Percentiles rank a stretch among this genome's conserved stretches.
Evolutionary conservation across 768 basidiomycete genomes (phyloP).

Genomic region (Suillus placidus): DNA sequence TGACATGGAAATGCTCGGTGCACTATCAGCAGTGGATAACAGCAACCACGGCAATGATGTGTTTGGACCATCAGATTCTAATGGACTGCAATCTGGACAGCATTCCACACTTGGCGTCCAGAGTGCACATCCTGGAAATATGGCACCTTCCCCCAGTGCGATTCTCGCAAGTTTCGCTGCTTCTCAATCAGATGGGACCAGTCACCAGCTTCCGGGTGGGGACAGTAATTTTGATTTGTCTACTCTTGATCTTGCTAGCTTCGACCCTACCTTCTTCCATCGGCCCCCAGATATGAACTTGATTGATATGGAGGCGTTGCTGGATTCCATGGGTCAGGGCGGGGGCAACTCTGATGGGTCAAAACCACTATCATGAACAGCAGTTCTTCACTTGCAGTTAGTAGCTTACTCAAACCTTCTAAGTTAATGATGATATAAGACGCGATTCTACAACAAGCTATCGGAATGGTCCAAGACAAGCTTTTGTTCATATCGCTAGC

Average conservation of each 20-base stretch:
- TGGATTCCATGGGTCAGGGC: constrained; percentile 42
- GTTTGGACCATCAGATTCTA: constrained; percentile 23
- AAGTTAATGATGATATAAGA: not conserved
- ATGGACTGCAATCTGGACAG: constrained; percentile 14
- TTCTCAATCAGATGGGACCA: constrained; percentile 19
- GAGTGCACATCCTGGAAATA: constrained; percentile 19
- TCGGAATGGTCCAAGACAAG: not conserved
- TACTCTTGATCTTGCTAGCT: constrained; percentile 47
- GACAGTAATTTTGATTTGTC: constrained; percentile 51
- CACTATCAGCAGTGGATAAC: constrained; percentile 27
- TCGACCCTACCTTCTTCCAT: constrained; percentile 47
- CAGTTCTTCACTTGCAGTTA: not conserved
- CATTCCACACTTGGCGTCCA: constrained; percentile 37
- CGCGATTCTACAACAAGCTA: not conserved
- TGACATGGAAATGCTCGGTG: constrained; percentile 42
- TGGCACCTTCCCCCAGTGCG: constrained; percentile 43
- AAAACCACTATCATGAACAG: constrained; percentile 23
- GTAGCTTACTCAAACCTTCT: not conserved
- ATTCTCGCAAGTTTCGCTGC: constrained; percentile 51
- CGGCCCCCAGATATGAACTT: constrained; percentile 48
- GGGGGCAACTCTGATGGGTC: constrained; percentile 28
- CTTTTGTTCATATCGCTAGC: not conserved
- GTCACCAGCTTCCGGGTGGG: constrained; percentile 20
- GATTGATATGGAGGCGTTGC: constrained; percentile 56
- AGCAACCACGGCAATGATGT: constrained; percentile 20